Evolutionary conservation across 2,329 filamentous ascomycete genomes (phyloP), one percentile per base, ranked within the genome.

Genomic region (Aspergillus pseudonomiae): DNA sequence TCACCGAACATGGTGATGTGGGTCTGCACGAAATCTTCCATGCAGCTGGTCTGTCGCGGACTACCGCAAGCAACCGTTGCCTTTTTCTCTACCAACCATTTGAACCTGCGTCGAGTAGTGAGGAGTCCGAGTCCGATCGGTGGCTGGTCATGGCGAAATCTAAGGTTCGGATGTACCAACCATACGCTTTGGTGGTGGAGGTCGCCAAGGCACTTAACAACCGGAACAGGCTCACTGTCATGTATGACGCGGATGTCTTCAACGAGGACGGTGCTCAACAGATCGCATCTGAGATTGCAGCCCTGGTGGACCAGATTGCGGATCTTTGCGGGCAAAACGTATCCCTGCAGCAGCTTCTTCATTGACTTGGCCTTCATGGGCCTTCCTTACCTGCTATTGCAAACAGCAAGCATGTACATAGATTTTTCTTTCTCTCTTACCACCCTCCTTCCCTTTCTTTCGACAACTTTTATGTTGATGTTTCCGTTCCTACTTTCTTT

Each of bases 1-100:
- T 28, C 4, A 61, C 59, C 19, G 59, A 61, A 28, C 16, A 61
- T n/a, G 59, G 50, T 14, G 55, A 61, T 24, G 59, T 61, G 3
- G 43, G 59, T 28, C 50, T 61, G 26, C 24, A 54, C 2, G 58
- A 60, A 19, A 53, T 61, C 24, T 61, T 43, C 36, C 7, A 34
- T 19, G 50, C 59, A 6, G 26, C 32, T 11, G 52, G 59, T 21
- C 26, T 45, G 28, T 24, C 24, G 21, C 19, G 45, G 21, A 24
- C 30, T 16, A 34, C 21, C 21, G 48, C 58, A 2, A 34, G 21
- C n/a, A 32, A 39, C 10, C 30, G 45, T 12, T 39, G 32, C 24
- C 58, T 60, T 16, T 60, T 60, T 30, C 58, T 60, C 4, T 60
- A 43, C 24, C 58, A 60, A 19, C 58, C 58, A 7, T 60, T 60